A percentile compares a stretch with the other conserved stretches of the same genome.
Evolutionary conservation across 2,329 filamentous ascomycete species (phyloP).

Genomic region (Botrytis tulipae): DNA sequence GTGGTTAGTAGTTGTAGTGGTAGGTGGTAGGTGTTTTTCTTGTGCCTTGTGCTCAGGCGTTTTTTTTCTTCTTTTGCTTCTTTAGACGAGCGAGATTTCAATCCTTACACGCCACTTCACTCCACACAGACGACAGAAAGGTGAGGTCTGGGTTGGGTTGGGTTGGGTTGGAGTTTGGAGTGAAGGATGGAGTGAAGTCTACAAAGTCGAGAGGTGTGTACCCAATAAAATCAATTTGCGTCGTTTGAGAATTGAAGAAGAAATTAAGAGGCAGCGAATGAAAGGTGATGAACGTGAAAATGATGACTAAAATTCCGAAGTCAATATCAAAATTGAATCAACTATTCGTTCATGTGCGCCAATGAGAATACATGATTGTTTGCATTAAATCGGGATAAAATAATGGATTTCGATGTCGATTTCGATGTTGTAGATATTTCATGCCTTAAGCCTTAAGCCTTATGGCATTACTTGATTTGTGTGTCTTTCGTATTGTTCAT

Average conservation of each 20-base stretch:
- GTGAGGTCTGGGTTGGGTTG: too few species aligned
- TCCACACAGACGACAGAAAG: neutral
- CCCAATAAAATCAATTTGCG: neutral
- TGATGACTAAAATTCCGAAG: neutral
- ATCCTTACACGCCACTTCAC: neutral
- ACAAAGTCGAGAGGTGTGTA: neutral
- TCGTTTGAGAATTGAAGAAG: neutral
- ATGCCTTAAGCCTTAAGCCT: neutral
- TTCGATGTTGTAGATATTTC: neutral
- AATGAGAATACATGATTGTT: too few species aligned
- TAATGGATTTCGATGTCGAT: neutral
- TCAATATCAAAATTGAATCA: neutral
- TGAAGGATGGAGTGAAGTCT: neutral
- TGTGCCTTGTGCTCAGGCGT: conserved; percentile 6
- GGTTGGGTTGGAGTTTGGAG: too few species aligned
- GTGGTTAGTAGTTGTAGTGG: neutral
- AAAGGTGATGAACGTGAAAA: neutral
- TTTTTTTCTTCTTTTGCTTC: neutral
- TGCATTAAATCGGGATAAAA: neutral
- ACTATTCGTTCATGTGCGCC: too few species aligned
- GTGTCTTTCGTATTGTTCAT: neutral
- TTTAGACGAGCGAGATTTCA: neutral
- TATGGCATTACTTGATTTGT: neutral
- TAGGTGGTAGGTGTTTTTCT: neutral
- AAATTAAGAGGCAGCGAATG: neutral